phyloP scores from a whole-genome alignment of 208 protist genomes.

The Leishmania mexicana region DNA sequence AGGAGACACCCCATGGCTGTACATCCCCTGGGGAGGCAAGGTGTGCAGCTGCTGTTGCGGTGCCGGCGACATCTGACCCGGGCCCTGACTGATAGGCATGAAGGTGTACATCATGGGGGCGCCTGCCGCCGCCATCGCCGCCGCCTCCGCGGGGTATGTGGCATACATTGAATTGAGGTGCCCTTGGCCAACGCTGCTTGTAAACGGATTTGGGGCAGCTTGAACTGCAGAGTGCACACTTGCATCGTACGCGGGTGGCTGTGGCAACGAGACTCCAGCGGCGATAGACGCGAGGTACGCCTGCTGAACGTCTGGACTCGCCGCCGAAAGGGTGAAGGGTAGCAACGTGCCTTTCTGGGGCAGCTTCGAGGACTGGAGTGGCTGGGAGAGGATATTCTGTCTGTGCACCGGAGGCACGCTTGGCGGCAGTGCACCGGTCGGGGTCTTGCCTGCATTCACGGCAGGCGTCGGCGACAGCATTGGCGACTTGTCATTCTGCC shows the following conservation, averaged over 20 bases:
- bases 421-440: background rate
- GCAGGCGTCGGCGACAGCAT: background rate
- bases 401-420: background rate
- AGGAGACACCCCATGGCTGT: background rate
- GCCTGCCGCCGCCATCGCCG: background rate
- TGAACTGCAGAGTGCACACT: background rate
- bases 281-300: background rate
- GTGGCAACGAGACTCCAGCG: background rate
- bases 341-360: background rate
- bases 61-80: background rate
- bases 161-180: background rate
- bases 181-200: background rate
- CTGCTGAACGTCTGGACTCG: background rate
- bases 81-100: background rate
- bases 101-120: conserved; percentile 9
- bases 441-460: background rate
- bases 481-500: background rate
- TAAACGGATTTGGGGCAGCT: background rate
- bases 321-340: background rate
- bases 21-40: background rate
- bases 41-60: background rate
- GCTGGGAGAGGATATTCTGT: background rate
- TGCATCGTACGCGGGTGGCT: background rate
- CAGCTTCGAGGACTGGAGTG: background rate
- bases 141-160: background rate